phyloP scores from a whole-genome alignment of 2,329 filamentous ascomycete genomes.

The Colletotrichum eremochloae region DNA sequence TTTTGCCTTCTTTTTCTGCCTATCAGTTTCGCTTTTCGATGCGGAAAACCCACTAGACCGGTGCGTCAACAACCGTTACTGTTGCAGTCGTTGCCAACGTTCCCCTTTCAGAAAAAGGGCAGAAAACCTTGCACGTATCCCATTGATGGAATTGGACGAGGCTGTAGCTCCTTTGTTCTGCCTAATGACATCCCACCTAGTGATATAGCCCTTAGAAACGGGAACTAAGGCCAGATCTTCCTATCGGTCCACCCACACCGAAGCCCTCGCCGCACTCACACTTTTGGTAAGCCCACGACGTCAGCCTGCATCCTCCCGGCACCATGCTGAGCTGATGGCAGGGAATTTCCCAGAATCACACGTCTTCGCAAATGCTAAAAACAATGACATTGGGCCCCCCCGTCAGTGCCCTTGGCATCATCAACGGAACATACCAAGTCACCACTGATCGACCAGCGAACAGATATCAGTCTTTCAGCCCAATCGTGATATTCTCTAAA shows the following conservation, averaged over 20 bases:
- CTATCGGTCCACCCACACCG: slow-evolving; percentile 27
- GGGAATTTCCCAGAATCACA: slow-evolving; percentile 9
- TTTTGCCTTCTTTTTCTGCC: not conserved
- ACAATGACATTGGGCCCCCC: not conserved
- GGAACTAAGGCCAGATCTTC: slow-evolving; percentile 34
- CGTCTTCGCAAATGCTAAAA: not conserved
- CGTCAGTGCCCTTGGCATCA: not conserved
- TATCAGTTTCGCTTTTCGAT: not conserved
- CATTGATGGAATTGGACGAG: not conserved
- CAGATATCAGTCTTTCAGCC: slow-evolving; percentile 24
- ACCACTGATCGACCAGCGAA: not conserved
- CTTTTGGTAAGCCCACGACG: slow-evolving; percentile 38
- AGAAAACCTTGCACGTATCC: slow-evolving; percentile 1
- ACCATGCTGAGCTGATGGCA: slow-evolving; percentile 5
- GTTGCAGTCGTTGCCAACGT: slow-evolving; percentile 20
- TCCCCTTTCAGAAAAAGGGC: slow-evolving; percentile 3
- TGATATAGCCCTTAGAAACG: slow-evolving; percentile 14
- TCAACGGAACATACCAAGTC: not conserved
- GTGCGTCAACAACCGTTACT: not conserved
- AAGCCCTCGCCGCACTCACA: slow-evolving; percentile 24
- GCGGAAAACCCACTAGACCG: not conserved
- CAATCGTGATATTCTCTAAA: slow-evolving; percentile 43
- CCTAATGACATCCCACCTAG: slow-evolving; percentile 6
- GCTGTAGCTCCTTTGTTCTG: slow-evolving; percentile 11
- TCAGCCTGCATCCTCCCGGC: slow-evolving; percentile 35